A percentile compares a stretch with the other conserved stretches of the same genome.
Conservation (phyloP, 192 early-diverging fungal species). For the Martensiomyces pterosporus region DNA sequence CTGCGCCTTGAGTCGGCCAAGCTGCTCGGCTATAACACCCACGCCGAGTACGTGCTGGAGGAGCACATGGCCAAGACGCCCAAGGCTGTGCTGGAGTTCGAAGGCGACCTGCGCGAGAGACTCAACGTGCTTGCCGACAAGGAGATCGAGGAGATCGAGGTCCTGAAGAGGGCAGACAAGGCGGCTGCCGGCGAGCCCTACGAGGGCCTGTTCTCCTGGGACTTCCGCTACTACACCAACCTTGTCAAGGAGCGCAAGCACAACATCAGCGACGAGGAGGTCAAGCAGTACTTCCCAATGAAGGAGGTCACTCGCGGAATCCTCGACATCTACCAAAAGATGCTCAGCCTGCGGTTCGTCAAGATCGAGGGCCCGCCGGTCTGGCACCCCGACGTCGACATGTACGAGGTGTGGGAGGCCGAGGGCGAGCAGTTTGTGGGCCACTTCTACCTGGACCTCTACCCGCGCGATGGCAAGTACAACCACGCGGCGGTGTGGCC, state of each 20-base stretch:
- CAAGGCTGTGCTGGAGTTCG: slow-evolving; percentile 60
- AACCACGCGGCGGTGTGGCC: slow-evolving; percentile 80
- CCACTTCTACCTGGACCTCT: slow-evolving; percentile 73
- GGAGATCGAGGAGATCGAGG: slow-evolving; percentile 59
- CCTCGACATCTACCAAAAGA: slow-evolving; percentile 69
- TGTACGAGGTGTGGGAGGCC: slow-evolving; percentile 74
- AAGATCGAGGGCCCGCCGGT: slow-evolving; percentile 56
- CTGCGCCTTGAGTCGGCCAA: slow-evolving; percentile 54
- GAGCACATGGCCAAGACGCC: slow-evolving; percentile 79
- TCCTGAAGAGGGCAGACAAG: slow-evolving; percentile 59
- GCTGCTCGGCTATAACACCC: slow-evolving; percentile 67
- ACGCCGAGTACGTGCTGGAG: slow-evolving; percentile 71
- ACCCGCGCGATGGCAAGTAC: slow-evolving; percentile 69
- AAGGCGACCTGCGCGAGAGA: slow-evolving; percentile 56
- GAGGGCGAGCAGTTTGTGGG: slow-evolving; percentile 58
- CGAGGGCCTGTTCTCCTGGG: slow-evolving; percentile 70
- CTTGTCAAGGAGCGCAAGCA: slow-evolving; percentile 69
- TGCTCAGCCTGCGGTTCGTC: slow-evolving; percentile 66
- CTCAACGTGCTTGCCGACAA: slow-evolving; percentile 55
- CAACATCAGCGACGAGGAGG: slow-evolving; percentile 69
- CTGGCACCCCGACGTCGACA: slow-evolving; percentile 79
- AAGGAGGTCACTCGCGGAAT: slow-evolving; percentile 61
- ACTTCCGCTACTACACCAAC: slow-evolving; percentile 70
- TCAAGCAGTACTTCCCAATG: slow-evolving; percentile 79
- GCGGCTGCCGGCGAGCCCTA: slow-evolving; percentile 47